Evolutionary conservation across 2,329 filamentous ascomycete species (phyloP).

Genomic region (Aspergillus persii): DNA sequence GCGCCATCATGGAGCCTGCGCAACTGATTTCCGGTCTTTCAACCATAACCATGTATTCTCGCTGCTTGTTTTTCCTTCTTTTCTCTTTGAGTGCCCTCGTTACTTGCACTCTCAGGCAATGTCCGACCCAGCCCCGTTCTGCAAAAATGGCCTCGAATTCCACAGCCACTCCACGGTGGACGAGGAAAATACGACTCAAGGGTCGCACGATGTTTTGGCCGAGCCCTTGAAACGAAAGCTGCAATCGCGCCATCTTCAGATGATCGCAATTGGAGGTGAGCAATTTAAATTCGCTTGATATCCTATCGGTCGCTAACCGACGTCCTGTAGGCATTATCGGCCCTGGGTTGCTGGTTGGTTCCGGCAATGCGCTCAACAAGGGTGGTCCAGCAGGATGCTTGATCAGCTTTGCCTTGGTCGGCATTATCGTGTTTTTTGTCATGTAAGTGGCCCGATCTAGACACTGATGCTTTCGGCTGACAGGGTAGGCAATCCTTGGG

Average conservation of each 20-base stretch:
- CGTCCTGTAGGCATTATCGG: slow-evolving; percentile 55
- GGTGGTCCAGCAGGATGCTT: slow-evolving; percentile 70
- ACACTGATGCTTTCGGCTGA: slow-evolving; percentile 43
- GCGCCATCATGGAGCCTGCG: slow-evolving; percentile 1
- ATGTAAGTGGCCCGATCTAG: slow-evolving; percentile 26
- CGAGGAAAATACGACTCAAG: not conserved
- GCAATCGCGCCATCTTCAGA: slow-evolving; percentile 60
- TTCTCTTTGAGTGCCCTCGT: not conserved
- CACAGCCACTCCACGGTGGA: not conserved
- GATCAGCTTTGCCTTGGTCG: slow-evolving; percentile 71
- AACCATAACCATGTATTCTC: not conserved
- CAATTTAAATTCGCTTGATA: not conserved
- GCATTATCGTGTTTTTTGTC: slow-evolving; percentile 60
- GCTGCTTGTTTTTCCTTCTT: not conserved
- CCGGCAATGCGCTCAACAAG: slow-evolving; percentile 65
- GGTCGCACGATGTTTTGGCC: slow-evolving; percentile 17
- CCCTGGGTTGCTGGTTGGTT: slow-evolving; percentile 69
- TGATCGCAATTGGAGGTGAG: slow-evolving; percentile 60
- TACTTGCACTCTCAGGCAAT: not conserved
- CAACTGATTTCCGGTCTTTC: not conserved
- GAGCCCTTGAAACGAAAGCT: slow-evolving; percentile 47
- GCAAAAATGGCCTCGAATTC: slow-evolving; percentile 13
- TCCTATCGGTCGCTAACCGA: slow-evolving; percentile 24
- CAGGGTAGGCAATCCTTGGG: slow-evolving; percentile 66
- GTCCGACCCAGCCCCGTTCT: not conserved